A percentile compares a stretch with the other conserved stretches of the same genome.
Evolutionary conservation across 2,329 filamentous ascomycete genomes (phyloP).

Genomic region (Penicillium oxalicum): DNA sequence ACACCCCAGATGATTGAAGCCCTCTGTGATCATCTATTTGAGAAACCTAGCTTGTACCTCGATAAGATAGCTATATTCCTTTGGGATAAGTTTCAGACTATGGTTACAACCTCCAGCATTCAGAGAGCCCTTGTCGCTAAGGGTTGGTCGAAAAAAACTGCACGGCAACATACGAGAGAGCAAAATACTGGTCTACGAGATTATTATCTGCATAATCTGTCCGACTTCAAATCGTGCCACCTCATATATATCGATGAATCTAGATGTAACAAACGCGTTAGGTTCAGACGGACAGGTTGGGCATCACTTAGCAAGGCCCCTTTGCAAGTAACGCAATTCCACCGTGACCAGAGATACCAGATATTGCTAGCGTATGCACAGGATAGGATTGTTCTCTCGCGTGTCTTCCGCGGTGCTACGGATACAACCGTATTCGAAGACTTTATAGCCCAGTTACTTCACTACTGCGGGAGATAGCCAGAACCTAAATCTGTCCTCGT

Average conservation of each 20-base stretch:
- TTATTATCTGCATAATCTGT: background rate
- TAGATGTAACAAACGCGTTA: no score
- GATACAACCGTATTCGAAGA: no score
- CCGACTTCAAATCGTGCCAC: background rate
- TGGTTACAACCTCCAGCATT: conserved; percentile 1
- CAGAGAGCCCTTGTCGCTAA: background rate
- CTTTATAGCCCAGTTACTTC: no score
- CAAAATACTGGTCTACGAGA: background rate
- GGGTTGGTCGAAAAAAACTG: background rate
- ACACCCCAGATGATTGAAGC: background rate
- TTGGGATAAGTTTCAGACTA: background rate
- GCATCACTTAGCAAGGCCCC: no score
- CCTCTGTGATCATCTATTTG: background rate
- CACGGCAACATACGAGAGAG: background rate
- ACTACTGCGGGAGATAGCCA: no score
- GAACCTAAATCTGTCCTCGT: no score
- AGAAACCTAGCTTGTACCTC: background rate
- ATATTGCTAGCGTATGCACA: no score
- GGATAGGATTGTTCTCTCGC: no score
- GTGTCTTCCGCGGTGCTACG: no score
- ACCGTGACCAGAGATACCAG: no score
- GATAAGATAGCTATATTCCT: background rate
- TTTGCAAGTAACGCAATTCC: no score
- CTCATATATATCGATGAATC: background rate
- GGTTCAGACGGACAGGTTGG: no score